Base-by-base conservation (phyloP, 2,329 filamentous ascomycete genomes). In the Colletotrichum echinochloae region DNA sequence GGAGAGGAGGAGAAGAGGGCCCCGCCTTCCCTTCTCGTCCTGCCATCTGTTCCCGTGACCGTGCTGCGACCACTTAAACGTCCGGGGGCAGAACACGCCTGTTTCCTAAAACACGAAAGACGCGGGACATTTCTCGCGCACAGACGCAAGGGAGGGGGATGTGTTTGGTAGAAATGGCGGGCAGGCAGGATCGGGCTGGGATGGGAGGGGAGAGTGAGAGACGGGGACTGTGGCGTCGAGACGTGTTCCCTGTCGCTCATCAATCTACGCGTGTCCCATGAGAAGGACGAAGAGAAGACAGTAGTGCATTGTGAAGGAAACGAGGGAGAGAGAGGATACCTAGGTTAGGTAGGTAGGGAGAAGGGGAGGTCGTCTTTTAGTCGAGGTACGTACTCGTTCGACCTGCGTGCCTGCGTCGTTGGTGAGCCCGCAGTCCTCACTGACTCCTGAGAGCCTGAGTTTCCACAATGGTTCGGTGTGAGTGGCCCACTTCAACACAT, bases 31-130 rank as follows among this genome's bases (percentile, higher is more conserved):
- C 28, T 67, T 67, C 57, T 70, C 23, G 64, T 70, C 56, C 57
- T 41, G 30, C 39, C 44, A 57, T 62, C 44, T 59, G 37, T 62
- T 56, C 67, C 64, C 67, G 67, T 70, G 65, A 70, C 48, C 41
- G 37, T 20, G 14, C 68, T 71, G 69, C 65, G 70, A 70, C 65
- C 69, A 71, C 69, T 71, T 70, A 71, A 65, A 71, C 26, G 48
- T 28, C 39, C 49, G 60, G 30, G 37, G 26, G 26, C 14, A 54
- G 39, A 46, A 46, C 55, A 28, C 66, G 69, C 60, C 46, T 64
- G 30, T 56, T 60, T 56, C 35, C 41, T 46, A 37, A 52, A 39
- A 51, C 56, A 52, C 57, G 65, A 66, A 41, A 39, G 62, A 60
- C 56, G 56, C 49, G 56, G 41, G 59, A 41, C 33, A n/a, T 41